A percentile compares a stretch with the other conserved stretches of the same genome.
Conservation (phyloP, 2,329 filamentous ascomycete species). For the Fonsecaea multimorphosa region DNA sequence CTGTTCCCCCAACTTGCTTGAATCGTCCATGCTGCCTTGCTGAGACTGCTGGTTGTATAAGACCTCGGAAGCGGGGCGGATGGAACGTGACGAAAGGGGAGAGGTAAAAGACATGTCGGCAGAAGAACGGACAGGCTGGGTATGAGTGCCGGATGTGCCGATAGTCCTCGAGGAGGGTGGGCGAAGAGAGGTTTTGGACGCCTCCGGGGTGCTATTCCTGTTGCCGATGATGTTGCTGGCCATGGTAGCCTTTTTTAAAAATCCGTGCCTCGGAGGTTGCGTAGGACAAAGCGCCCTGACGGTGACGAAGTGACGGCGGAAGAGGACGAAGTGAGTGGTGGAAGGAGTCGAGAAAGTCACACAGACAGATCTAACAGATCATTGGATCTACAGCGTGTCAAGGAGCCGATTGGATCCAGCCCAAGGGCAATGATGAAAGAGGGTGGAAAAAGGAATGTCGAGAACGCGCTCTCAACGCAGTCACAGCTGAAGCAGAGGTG, state of each 20-base stretch:
- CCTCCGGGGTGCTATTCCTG: conserved; percentile 96
- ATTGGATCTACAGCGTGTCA: conserved; percentile 24
- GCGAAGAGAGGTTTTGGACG: conserved; percentile 78
- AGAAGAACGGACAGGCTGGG: conserved; percentile 74
- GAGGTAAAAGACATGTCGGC: conserved; percentile 89
- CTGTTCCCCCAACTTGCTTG: conserved; percentile 92
- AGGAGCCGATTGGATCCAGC: conserved; percentile 37
- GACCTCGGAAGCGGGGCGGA: conserved; percentile 93
- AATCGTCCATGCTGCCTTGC: conserved; percentile 76
- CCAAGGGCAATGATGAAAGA: conserved; percentile 26
- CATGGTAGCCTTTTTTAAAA: conserved; percentile 47
- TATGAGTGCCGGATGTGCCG: conserved; percentile 67
- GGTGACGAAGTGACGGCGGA: conserved; percentile 14
- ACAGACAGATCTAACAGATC: conserved; percentile 34
- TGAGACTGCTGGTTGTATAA: conserved; percentile 77
- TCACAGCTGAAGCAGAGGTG: conserved; percentile 21
- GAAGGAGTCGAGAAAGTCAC: conserved; percentile 26
- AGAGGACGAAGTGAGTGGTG: conserved; percentile 22
- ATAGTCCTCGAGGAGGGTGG: conserved; percentile 82
- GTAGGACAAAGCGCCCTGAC: conserved; percentile 24
- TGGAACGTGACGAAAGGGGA: conserved; percentile 74
- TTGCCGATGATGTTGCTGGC: conserved; percentile 76
- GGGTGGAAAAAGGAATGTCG: conserved; percentile 23
- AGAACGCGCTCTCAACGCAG: conserved; percentile 16
- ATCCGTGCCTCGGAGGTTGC: conserved; percentile 1